Base-by-base conservation (phyloP, 176 grass and related monocot species). In the Rhynchospora tenuis region DNA sequence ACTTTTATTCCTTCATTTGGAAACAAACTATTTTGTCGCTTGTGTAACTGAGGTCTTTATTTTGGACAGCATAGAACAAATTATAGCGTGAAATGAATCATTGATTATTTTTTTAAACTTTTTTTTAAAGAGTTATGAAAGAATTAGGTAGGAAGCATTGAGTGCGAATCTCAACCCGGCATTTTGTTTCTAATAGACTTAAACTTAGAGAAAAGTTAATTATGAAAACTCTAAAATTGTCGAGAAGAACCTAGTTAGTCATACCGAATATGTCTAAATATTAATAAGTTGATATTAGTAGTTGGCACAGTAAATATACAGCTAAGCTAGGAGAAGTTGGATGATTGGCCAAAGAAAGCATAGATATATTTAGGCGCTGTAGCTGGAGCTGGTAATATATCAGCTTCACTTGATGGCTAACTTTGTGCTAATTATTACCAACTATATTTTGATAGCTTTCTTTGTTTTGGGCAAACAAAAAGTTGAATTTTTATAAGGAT, bases 351-450 rank as follows among this genome's bases (percentile, higher is more conserved):
- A 42, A 43, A 38, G 1, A 61, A 61, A 61, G 20, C 59, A 61
- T 61, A 22, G n/a, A n/a, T n/a, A n/a, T n/a, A n/a, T n/a, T n/a
- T n/a, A n/a, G n/a, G n/a, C 33, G 19, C 8, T 29, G 13, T 7
- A 64, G 11, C 19, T 20, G 20, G 48, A 54, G 48, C 72, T 75
- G 72, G 48, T 76, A 76, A 76, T 27, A 27, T 17, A 76, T 75
- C 23, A 75, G 22, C 48, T 17, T 76, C 73, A 55, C 7, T 29
- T 74, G 70, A 74, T 74, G 51, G 70, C 70, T 47, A 74, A 20
- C 70, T 74, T 74, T 76, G 23, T 76, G 48, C 73, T 55, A 76
- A 76, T 54, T 76, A 74, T 74, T 47, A 47, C 6, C 10, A 67
- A 68, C 64, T 42, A 8, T 9, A 61, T 54, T 55, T 76, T 29